phyloP scores from a whole-genome alignment of 176 grass and related monocot genomes.

The Carex kokanica region DNA sequence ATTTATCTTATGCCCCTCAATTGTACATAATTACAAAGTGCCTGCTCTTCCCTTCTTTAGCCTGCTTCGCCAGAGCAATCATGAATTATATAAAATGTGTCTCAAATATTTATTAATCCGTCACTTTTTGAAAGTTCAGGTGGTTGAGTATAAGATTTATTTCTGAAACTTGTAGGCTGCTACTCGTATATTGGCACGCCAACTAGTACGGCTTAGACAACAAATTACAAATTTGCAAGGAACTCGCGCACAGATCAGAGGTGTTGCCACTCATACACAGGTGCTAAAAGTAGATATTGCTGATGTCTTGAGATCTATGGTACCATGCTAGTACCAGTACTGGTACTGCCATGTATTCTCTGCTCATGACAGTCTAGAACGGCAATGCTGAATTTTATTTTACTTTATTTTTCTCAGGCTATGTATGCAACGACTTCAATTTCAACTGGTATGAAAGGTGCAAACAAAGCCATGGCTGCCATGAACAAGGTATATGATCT shows the following conservation, averaged over 20 bases:
- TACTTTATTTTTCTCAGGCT: slow-evolving; percentile 51
- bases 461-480: slow-evolving; percentile 96
- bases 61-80: background rate
- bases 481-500: slow-evolving; percentile 87
- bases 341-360: background rate
- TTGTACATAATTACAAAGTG: background rate
- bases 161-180: slow-evolving; percentile 56
- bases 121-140: slow-evolving; percentile 11
- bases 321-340: background rate
- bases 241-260: slow-evolving; percentile 87
- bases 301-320: background rate
- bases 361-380: background rate
- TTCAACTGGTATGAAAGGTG: slow-evolving; percentile 99
- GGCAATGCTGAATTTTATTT: background rate
- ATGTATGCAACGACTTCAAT: slow-evolving; percentile 97
- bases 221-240: slow-evolving; percentile 98
- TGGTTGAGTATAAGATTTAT: slow-evolving; percentile 18
- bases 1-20: background rate
- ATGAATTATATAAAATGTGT: background rate
- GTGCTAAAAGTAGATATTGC: slow-evolving; percentile 21
- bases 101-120: background rate
- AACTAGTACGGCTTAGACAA: slow-evolving; percentile 86
- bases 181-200: slow-evolving; percentile 92
- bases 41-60: background rate
- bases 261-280: slow-evolving; percentile 97